These are phyloP conservation scores for Cyberlindnera sargentensis DNA, from an alignment of 805 yeast species.

Conservation along the genomic window DNA sequence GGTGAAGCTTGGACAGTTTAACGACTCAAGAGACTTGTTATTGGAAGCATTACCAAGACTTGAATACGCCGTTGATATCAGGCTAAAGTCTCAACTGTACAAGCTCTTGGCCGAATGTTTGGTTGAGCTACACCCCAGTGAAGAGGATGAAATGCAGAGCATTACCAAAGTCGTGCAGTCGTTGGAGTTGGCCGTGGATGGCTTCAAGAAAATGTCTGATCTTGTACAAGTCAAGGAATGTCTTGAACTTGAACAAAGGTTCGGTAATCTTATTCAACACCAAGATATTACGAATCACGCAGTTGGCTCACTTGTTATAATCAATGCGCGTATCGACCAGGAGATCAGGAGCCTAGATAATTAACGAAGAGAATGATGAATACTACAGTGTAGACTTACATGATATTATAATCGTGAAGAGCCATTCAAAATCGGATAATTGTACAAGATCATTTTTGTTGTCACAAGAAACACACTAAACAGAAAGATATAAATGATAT, in stretches of 20 bases:
- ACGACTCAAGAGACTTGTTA: slow-evolving; percentile 39
- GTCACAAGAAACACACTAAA: slow-evolving; percentile 15
- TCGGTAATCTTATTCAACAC: slow-evolving; percentile 29
- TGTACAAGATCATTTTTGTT: slow-evolving; percentile 12
- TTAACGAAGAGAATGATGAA: not conserved
- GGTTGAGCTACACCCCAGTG: slow-evolving; percentile 6
- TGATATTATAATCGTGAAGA: slow-evolving; percentile 1
- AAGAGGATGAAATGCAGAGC: not conserved
- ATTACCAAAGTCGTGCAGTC: slow-evolving; percentile 27
- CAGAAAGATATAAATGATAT: slow-evolving; percentile 16
- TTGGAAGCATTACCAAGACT: slow-evolving; percentile 37
- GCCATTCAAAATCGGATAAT: slow-evolving; percentile 1
- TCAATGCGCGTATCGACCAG: slow-evolving; percentile 6
- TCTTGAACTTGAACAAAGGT: slow-evolving; percentile 31
- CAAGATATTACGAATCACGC: slow-evolving; percentile 26
- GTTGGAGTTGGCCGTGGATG: slow-evolving; percentile 37
- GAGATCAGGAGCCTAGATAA: slow-evolving; percentile 1
- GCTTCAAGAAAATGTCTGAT: slow-evolving; percentile 34
- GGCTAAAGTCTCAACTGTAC: slow-evolving; percentile 33
- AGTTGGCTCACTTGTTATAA: slow-evolving; percentile 1
- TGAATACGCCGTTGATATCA: slow-evolving; percentile 32
- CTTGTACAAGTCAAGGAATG: slow-evolving; percentile 33
- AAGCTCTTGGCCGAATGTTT: slow-evolving; percentile 26
- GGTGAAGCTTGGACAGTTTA: slow-evolving; percentile 31
- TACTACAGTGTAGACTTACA: not conserved